These are phyloP conservation scores for Begonia peltatifolia DNA, from an alignment of 306 rosid genomes.

Conservation along the genomic window DNA sequence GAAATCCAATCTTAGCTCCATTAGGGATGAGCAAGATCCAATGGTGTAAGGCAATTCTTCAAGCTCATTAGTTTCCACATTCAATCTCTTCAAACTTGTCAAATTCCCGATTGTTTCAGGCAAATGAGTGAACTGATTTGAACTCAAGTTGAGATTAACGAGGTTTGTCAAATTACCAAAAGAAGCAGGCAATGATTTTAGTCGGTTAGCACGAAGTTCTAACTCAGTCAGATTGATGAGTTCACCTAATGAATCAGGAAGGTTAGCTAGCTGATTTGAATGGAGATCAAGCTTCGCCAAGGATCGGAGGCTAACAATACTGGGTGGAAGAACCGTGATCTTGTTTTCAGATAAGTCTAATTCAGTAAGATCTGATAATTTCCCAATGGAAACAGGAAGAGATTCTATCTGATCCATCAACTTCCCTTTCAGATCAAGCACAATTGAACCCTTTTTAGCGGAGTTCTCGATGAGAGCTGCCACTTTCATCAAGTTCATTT, in stretches of 20 bases:
- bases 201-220: constrained; percentile 54
- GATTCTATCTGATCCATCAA: constrained; percentile 72
- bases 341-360: constrained; percentile 76
- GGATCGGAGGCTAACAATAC: constrained; percentile 64
- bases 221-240: constrained; percentile 44
- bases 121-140: constrained; percentile 47
- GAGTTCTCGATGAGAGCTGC: constrained; percentile 69
- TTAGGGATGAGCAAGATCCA: constrained; percentile 57
- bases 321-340: constrained; percentile 46
- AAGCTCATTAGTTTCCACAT: constrained; percentile 67
- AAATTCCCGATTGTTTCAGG: constrained; percentile 64
- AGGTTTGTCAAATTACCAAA: constrained; percentile 52
- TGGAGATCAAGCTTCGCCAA: constrained; percentile 63
- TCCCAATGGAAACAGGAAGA: constrained; percentile 81
- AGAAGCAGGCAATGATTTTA: constrained; percentile 46
- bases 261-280: constrained; percentile 44
- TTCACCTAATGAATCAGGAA: constrained; percentile 55
- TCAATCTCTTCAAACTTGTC: constrained; percentile 41
- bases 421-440: constrained; percentile 46
- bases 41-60: constrained; percentile 74
- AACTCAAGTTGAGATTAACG: constrained; percentile 73
- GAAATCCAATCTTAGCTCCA: constrained; percentile 61
- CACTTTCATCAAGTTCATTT: constrained; percentile 60
- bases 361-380: constrained; percentile 54
- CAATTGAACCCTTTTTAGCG: constrained; percentile 56